phyloP scores from a whole-genome alignment of 495 filamentous ascomycete genomes.

The Neurospora sp. region DNA sequence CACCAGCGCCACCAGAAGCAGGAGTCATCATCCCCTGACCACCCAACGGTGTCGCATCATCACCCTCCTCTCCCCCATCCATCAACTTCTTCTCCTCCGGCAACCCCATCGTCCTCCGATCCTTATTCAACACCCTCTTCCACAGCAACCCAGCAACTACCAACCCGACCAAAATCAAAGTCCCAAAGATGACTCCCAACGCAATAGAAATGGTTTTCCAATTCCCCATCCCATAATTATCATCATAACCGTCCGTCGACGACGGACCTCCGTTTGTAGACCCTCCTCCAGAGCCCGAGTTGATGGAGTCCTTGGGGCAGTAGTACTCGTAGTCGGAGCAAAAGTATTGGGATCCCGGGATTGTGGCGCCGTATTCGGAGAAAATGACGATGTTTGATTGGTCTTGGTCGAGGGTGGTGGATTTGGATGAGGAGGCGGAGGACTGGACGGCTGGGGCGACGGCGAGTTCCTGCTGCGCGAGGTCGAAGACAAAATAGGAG shows the following conservation, averaged over 20 bases:
- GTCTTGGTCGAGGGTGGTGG: conserved; percentile 18
- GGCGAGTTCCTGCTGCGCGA: conserved; percentile 64
- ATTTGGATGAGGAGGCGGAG: conserved; percentile 23
- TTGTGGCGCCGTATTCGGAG: conserved; percentile 11
- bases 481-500: conserved; percentile 77
- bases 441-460: conserved; percentile 52
- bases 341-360: conserved; percentile 16
- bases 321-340: neutral
- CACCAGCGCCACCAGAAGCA: neutral
- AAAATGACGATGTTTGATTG: conserved; percentile 23
- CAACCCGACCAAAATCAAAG: neutral
- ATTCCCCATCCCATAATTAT: neutral
- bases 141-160: neutral
- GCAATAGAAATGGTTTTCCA: neutral
- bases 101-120: neutral
- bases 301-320: neutral
- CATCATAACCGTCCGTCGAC: neutral
- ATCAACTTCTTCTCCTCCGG: neutral
- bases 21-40: neutral
- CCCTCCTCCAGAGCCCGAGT: neutral
- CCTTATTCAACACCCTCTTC: neutral
- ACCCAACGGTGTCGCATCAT: neutral
- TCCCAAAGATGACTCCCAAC: neutral
- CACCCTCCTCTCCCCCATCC: neutral
- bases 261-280: neutral